These are phyloP conservation scores for Dunaliella primolecta DNA, from an alignment of 139 green algal species.

Conservation along the genomic window DNA sequence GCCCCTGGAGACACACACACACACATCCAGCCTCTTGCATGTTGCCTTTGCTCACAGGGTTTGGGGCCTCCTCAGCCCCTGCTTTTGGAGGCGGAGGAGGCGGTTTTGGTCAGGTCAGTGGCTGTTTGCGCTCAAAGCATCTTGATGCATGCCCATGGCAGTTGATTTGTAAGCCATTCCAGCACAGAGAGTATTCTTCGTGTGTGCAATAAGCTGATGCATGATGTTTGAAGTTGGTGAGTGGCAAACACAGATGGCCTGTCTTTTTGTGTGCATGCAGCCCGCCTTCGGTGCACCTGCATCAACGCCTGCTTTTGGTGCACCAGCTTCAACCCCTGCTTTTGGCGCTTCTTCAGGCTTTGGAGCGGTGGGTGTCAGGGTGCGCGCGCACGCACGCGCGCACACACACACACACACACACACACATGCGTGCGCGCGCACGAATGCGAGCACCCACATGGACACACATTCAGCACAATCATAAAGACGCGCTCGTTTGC, in stretches of 20 bases:
- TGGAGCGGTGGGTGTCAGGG: background rate
- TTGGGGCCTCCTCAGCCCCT: background rate
- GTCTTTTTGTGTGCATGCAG: too few species aligned
- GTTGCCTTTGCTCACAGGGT: background rate
- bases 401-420: background rate
- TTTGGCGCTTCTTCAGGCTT: conserved; percentile 23
- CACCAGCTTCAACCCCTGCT: conserved; percentile 12
- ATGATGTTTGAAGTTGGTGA: too few species aligned
- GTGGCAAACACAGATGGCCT: too few species aligned
- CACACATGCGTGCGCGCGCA: background rate
- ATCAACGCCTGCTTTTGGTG: conserved; percentile 17
- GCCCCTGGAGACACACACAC: too few species aligned
- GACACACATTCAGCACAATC: background rate
- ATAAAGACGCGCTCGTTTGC: background rate
- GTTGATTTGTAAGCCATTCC: too few species aligned
- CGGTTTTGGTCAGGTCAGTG: background rate
- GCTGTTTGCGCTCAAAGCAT: too few species aligned
- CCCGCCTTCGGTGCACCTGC: conserved; percentile 1
- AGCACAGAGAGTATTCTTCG: too few species aligned
- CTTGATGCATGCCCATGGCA: too few species aligned
- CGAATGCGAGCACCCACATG: background rate
- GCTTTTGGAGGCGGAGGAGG: background rate
- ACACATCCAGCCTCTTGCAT: too few species aligned
- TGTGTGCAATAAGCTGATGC: too few species aligned
- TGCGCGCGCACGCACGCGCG: too few species aligned